Base-by-base conservation (phyloP, 75 land plant genomes). In the Picea glauca region DNA sequence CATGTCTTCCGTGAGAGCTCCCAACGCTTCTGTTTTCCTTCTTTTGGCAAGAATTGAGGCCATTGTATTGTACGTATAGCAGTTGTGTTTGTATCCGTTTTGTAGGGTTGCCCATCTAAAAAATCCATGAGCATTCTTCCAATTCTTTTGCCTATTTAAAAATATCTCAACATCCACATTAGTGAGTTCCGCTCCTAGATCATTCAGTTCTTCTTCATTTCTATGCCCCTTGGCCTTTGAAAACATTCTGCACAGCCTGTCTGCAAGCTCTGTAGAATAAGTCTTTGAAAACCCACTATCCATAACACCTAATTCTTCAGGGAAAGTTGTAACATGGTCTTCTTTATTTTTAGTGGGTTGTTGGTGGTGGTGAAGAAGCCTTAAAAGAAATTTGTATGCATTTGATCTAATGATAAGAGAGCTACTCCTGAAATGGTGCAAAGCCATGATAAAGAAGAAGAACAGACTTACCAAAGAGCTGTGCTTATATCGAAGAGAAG, bases 1-100 rank as follows among this genome's bases (percentile, higher is more conserved):
- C 43, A 90, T 32, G 14, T 87, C 86, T 58, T 32, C 1, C 35
- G 74, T 76, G 56, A 90, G 77, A 35, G 4, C 59, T 43, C 58
- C 81, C 78, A 90, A 79, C 57, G 58, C 77, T 70, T 59, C 60
- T 58, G 32, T 83, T 79, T 80, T 81, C 74, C 81, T 78, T 70
- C 79, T 76, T 74, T 77, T 35, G 38, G 86, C 79, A 79, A 90
- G 87, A 43, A 83, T 74, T 0, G 81, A 57, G 4, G 92, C 92
- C 87, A 90, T 85, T 72, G 86, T 76, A 73, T 81, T 87, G 79
- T 81, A 90, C 26, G 84, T 82, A 58, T 90, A 85, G 40, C 84
- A 77, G 73, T 65, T 83, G 78, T 90, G 92, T 8, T 17, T 38
- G 26, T 70, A 87, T 72, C 81, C 81, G 13, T 15, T 58, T 67